These are phyloP conservation scores for Schizonepeta tenuifolia DNA, from an alignment of 257 asterid species.

Conservation along the genomic window DNA sequence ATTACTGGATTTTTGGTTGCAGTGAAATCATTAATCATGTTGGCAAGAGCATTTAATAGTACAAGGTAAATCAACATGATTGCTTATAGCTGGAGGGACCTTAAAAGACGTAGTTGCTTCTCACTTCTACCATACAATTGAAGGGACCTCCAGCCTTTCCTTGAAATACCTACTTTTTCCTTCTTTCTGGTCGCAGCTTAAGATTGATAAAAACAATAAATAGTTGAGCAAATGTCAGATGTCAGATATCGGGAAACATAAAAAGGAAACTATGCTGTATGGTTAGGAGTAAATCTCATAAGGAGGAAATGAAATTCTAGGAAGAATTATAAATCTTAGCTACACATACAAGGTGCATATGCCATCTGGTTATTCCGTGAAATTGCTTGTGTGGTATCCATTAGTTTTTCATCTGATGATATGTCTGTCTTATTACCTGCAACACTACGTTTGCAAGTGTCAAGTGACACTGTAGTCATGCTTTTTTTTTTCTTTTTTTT, in stretches of 20 bases:
- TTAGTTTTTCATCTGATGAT: conserved; percentile 12
- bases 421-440: conserved; percentile 18
- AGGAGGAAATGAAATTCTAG: neutral
- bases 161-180: conserved; percentile 1
- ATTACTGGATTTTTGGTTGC: neutral
- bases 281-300: neutral
- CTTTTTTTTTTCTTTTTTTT: conserved; percentile 13
- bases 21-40: neutral
- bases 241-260: neutral
- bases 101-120: neutral
- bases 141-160: conserved; percentile 1
- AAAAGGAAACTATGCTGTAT: neutral
- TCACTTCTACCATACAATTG: conserved; percentile 3
- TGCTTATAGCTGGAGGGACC: neutral
- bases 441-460: conserved; percentile 19
- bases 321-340: conserved; percentile 15
- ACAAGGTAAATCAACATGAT: neutral
- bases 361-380: neutral
- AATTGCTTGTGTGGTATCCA: neutral
- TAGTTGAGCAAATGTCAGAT: neutral
- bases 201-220: conserved; percentile 15
- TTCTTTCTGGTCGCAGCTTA: conserved; percentile 10
- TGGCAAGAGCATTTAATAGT: neutral
- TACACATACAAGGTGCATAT: neutral
- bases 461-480: conserved; percentile 2